phyloP scores from a whole-genome alignment of 176 grass and related monocot genomes.

The Oryza australiensis region DNA sequence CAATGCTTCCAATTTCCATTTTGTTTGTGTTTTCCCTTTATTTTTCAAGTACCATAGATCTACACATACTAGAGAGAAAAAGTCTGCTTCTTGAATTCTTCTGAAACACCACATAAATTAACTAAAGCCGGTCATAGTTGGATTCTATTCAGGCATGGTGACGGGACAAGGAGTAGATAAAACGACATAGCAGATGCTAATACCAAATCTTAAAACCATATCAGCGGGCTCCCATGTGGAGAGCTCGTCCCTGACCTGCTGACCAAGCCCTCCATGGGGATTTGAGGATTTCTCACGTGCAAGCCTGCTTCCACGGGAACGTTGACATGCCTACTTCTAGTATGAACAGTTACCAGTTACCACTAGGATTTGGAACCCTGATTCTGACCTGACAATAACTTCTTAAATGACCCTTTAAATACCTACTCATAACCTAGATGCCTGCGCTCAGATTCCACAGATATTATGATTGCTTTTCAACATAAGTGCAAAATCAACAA shows the following conservation, averaged over 20 bases:
- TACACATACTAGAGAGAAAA: not conserved
- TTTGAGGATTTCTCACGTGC: not conserved
- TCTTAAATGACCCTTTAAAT: constrained; percentile 6
- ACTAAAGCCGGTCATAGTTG: not conserved
- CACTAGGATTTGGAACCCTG: not conserved
- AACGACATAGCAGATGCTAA: not conserved
- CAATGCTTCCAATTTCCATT: not conserved
- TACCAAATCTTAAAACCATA: not conserved
- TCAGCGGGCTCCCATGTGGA: not conserved
- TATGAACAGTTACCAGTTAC: not conserved
- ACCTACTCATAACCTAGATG: not conserved
- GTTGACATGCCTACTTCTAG: not conserved
- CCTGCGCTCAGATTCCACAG: not conserved
- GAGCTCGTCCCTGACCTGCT: not conserved
- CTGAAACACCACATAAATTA: not conserved
- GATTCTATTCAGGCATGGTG: not conserved
- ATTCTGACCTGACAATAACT: not conserved
- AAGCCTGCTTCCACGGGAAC: not conserved
- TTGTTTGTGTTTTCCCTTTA: not conserved
- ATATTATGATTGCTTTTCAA: not conserved
- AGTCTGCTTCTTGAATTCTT: not conserved
- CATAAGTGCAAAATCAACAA: not conserved
- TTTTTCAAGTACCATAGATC: not conserved
- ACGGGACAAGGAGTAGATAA: not conserved
- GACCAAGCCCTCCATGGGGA: not conserved